phyloP scores from a whole-genome alignment of 176 grass and related monocot species.

The Ensete ventricosum region DNA sequence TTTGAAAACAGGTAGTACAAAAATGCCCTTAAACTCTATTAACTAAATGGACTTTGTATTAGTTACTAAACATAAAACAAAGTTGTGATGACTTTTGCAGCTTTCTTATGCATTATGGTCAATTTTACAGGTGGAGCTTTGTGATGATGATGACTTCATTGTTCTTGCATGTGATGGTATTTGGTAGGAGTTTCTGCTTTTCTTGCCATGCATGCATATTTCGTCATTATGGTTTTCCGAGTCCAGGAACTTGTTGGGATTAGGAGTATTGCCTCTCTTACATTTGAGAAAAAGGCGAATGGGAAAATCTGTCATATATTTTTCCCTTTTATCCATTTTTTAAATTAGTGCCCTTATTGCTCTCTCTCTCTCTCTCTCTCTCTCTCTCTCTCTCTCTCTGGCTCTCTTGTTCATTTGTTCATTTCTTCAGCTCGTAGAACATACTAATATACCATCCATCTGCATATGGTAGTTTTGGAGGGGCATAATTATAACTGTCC shows the following conservation, averaged over 20 bases:
- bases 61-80: background rate
- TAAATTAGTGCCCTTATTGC: no score
- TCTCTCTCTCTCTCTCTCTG: no score
- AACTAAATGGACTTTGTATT: background rate
- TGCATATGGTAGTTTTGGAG: no score
- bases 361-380: no score
- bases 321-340: no score
- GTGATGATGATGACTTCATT: slow-evolving; percentile 81
- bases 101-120: background rate
- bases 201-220: background rate
- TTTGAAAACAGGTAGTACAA: background rate
- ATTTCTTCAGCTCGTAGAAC: no score
- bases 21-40: background rate
- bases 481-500: no score
- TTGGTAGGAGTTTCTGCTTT: slow-evolving; percentile 41
- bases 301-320: no score
- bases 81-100: background rate
- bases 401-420: no score
- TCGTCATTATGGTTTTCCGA: background rate
- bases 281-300: no score
- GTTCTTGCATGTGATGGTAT: slow-evolving; percentile 92
- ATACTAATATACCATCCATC: no score
- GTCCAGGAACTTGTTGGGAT: background rate
- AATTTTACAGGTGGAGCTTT: slow-evolving; percentile 62
- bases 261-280: no score